Percentiles rank a stretch among this genome's conserved stretches.
phyloP scores from a whole-genome alignment of 179 eudicot species.

The Dionaea muscipula region DNA sequence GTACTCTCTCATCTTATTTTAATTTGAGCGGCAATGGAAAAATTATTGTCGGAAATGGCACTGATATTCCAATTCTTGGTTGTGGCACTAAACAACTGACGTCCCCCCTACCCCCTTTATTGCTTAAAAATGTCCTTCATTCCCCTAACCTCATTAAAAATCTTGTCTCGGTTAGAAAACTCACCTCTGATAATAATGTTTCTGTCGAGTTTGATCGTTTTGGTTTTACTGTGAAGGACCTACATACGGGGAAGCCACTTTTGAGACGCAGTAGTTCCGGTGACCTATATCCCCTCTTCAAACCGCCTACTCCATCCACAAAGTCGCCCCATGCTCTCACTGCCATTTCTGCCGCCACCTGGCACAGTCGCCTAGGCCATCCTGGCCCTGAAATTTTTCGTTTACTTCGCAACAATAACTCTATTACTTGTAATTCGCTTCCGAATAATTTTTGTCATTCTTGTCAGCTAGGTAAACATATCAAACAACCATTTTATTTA shows the following conservation, averaged over 20 bases:
- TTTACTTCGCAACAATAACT: not conserved
- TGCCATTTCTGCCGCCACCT: not conserved
- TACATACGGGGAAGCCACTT: not conserved
- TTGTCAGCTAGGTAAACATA: conserved; percentile 1
- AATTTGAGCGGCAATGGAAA: not conserved
- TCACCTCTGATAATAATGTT: not conserved
- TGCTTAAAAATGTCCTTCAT: not conserved
- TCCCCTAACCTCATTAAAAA: conserved; percentile 2
- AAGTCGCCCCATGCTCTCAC: not conserved
- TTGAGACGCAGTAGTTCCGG: conserved; percentile 2
- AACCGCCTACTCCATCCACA: not conserved
- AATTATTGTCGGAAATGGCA: not conserved
- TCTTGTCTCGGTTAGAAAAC: not conserved
- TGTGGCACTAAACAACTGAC: not conserved
- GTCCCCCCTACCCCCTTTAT: not conserved
- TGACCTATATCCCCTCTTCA: conserved; percentile 2
- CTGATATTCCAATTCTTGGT: not conserved
- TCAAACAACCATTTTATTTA: not conserved
- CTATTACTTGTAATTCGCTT: not conserved
- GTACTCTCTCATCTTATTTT: conserved; percentile 1
- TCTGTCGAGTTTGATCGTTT: conserved; percentile 2
- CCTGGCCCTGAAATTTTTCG: not conserved
- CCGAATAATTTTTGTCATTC: not conserved
- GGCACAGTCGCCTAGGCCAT: not conserved
- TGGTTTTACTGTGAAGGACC: conserved; percentile 2